Evolutionary conservation across 2,329 filamentous ascomycete species (phyloP), one percentile per base, ranked within the genome.

Genomic region (Aspergillus latus): DNA sequence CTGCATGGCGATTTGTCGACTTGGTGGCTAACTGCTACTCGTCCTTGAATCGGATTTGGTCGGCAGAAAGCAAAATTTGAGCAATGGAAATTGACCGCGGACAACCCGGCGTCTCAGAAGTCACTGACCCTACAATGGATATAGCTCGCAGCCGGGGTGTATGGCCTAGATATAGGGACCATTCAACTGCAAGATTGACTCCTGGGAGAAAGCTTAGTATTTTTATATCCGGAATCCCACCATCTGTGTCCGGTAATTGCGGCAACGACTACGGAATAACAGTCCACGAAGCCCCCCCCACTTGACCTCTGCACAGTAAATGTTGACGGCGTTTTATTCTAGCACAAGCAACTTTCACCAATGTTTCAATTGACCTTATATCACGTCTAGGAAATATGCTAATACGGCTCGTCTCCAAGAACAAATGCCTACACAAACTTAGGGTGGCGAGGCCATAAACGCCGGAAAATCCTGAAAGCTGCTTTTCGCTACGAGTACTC

Each of bases 1-100:
- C 26, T 50, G 51, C 67, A 69, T 70, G 32, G 10, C 49, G 52
- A 55, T 45, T 8, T 16, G 21, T 26, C 3, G 28, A 15, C 16
- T 15, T 47, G 8, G 37, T 42, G 32, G 8, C 34, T 13, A 32
- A 28, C n/a, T 47, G 9, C 21, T 36, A 21, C n/a, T 28, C 10
- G 11, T 21, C 34, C 34, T 16, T 9, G 4, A 30, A 40, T 30
- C n/a, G n/a, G 26, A 42, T 26, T n/a, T 40, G 16, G 15, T 5
- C 21, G 15, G 32, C 5, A 29, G 3, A 15, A 30, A 26, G 30
- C 1, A 29, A 21, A 13, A 5, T 37, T 30, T 8, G 13, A 39
- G 26, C 32, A 37, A 30, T 7, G 8, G 16, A 5, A 15, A 28
- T 26, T 48, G 30, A 26, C 30, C n/a, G 28, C n/a, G n/a, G 15